phyloP scores from a whole-genome alignment of 768 basidiomycete genomes.

The Podaxis mareebaensis region DNA sequence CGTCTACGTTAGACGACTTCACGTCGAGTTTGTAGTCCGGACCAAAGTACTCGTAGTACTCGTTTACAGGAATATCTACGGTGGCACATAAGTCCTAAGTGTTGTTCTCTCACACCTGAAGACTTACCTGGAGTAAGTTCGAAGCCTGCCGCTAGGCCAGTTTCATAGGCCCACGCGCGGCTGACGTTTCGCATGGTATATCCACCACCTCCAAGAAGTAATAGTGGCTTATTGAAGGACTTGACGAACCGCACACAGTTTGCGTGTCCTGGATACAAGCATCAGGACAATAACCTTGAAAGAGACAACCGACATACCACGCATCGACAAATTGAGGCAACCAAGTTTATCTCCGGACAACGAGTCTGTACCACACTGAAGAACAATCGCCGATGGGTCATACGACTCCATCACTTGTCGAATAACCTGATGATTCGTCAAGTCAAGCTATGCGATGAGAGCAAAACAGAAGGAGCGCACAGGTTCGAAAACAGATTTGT shows the following conservation, averaged over 20 bases:
- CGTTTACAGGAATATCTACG: slow-evolving; percentile 93
- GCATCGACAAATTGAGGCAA: slow-evolving; percentile 95
- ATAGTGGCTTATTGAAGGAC: slow-evolving; percentile 90
- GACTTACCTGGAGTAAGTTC: slow-evolving; percentile 81
- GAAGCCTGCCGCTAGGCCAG: slow-evolving; percentile 95
- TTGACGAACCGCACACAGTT: slow-evolving; percentile 98
- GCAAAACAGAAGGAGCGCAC: slow-evolving; percentile 45
- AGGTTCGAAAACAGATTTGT: slow-evolving; percentile 93
- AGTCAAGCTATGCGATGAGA: not conserved
- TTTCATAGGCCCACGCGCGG: slow-evolving; percentile 97
- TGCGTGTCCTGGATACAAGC: slow-evolving; percentile 70
- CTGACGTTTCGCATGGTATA: slow-evolving; percentile 99
- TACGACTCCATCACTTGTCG: slow-evolving; percentile 93
- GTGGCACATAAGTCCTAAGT: slow-evolving; percentile 1
- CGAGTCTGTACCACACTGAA: slow-evolving; percentile 98
- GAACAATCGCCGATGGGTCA: slow-evolving; percentile 90
- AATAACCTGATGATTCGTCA: slow-evolving; percentile 64
- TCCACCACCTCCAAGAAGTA: slow-evolving; percentile 94
- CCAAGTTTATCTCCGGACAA: slow-evolving; percentile 95
- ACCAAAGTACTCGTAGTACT: slow-evolving; percentile 99
- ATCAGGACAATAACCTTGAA: not conserved
- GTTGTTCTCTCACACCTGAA: not conserved
- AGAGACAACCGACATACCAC: slow-evolving; percentile 47
- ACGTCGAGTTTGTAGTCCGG: slow-evolving; percentile 97
- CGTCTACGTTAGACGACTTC: slow-evolving; percentile 91